phyloP scores from a whole-genome alignment of 495 filamentous ascomycete genomes.

The Cercophora sp. region DNA sequence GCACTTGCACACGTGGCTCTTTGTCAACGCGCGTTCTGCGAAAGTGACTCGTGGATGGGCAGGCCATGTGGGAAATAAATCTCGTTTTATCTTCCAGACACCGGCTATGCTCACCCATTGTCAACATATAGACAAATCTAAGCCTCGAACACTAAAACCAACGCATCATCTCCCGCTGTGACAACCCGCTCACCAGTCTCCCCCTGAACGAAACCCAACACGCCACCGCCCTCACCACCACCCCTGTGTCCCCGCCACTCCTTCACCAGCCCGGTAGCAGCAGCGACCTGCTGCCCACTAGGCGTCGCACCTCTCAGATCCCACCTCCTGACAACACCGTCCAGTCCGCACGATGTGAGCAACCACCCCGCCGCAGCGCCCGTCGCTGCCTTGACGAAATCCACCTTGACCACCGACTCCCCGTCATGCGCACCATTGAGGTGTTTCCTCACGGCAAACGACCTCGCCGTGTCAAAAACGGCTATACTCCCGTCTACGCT shows the following conservation, averaged over 20 bases:
- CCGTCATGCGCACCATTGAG: slow-evolving; percentile 80
- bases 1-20: too few species aligned
- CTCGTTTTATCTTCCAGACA: background rate
- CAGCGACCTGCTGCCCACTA: slow-evolving; percentile 33
- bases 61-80: too few species aligned
- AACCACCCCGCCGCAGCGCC: slow-evolving; percentile 45
- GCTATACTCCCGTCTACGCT: slow-evolving; percentile 88
- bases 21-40: too few species aligned
- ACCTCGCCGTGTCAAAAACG: slow-evolving; percentile 77
- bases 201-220: slow-evolving; percentile 81
- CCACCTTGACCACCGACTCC: slow-evolving; percentile 81
- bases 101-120: too few species aligned
- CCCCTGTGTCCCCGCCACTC: slow-evolving; percentile 83
- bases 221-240: slow-evolving; percentile 75
- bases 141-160: slow-evolving; percentile 66
- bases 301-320: slow-evolving; percentile 77
- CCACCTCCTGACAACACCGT: slow-evolving; percentile 84
- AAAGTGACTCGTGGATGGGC: too few species aligned
- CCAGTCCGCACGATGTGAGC: slow-evolving; percentile 78
- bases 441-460: slow-evolving; percentile 76
- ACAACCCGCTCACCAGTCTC: slow-evolving; percentile 66
- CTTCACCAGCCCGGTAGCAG: slow-evolving; percentile 58
- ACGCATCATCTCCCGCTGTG: slow-evolving; percentile 84
- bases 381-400: slow-evolving; percentile 61
- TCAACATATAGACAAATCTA: too few species aligned